These are phyloP conservation scores for Yamadazyma jaroonii DNA, from an alignment of 1,139 yeast genomes.

Conservation along the genomic window DNA sequence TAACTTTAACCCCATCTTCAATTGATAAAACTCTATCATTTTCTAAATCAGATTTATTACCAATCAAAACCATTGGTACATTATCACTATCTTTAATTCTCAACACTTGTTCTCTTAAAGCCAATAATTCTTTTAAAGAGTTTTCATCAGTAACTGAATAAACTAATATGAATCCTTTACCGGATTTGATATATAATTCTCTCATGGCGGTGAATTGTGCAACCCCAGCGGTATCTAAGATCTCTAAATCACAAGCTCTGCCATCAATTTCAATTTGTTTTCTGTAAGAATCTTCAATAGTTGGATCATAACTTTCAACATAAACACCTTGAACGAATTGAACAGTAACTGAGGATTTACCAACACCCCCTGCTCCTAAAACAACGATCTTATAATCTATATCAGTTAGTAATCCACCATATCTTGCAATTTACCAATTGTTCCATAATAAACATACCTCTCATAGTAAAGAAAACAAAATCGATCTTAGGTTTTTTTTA, in stretches of 20 bases:
- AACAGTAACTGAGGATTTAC: constrained; percentile 50
- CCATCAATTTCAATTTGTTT: constrained; percentile 92
- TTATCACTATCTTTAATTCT: constrained; percentile 78
- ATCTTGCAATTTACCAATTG: background rate
- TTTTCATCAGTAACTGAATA: constrained; percentile 88
- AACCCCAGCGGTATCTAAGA: constrained; percentile 51
- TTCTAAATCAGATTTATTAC: constrained; percentile 81
- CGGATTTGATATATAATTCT: constrained; percentile 78
- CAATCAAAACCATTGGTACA: constrained; percentile 85
- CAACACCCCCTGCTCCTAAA: constrained; percentile 54
- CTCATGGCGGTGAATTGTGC: constrained; percentile 58
- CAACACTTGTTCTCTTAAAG: constrained; percentile 82
- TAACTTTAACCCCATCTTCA: constrained; percentile 79
- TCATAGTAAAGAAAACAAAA: constrained; percentile 4
- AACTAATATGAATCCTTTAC: constrained; percentile 82
- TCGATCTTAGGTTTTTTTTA: constrained; percentile 4
- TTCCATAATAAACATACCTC: constrained; percentile 8
- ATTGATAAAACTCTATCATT: constrained; percentile 73
- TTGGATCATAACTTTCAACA: constrained; percentile 50
- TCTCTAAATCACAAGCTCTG: constrained; percentile 80
- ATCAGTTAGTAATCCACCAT: too few species aligned
- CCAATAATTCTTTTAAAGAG: constrained; percentile 76
- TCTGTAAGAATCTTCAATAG: constrained; percentile 73
- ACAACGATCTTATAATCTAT: constrained; percentile 48
- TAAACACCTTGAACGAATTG: constrained; percentile 52